phyloP scores from a whole-genome alignment of 2,329 filamentous ascomycete genomes.

The Colletotrichum godetiae region DNA sequence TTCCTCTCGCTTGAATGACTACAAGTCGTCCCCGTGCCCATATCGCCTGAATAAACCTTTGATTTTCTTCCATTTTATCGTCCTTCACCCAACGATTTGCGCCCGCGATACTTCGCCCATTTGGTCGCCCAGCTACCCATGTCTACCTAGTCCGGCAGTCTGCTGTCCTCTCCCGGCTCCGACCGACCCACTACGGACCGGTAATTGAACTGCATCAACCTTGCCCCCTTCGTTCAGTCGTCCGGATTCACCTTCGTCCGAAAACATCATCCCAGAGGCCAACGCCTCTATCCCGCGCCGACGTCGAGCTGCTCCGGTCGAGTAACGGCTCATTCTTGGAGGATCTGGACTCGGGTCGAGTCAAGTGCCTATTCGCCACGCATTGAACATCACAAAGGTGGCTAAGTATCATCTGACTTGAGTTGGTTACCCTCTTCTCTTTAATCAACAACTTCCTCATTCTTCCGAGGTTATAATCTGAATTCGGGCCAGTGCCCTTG shows the following conservation, averaged over 20 bases:
- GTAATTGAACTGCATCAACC: slow-evolving; percentile 2
- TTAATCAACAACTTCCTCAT: neutral
- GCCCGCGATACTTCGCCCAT: neutral
- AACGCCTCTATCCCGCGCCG: neutral
- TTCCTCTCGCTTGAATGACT: slow-evolving; percentile 9
- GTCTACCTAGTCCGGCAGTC: slow-evolving; percentile 5
- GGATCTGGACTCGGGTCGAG: neutral
- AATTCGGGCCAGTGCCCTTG: slow-evolving; percentile 6
- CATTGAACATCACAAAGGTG: neutral
- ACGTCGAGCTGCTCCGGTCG: neutral
- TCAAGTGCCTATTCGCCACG: neutral
- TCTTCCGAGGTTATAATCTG: neutral
- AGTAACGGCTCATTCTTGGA: neutral
- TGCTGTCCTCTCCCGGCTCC: slow-evolving; percentile 14
- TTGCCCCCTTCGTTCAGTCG: neutral
- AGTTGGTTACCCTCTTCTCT: slow-evolving; percentile 9
- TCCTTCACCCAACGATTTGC: neutral
- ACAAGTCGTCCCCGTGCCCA: slow-evolving; percentile 13
- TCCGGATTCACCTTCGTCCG: slow-evolving; percentile 4
- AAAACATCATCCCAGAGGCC: neutral
- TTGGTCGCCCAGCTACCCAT: slow-evolving; percentile 14
- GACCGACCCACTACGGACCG: slow-evolving; percentile 33
- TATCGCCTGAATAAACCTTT: slow-evolving; percentile 17
- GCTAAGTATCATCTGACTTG: neutral
- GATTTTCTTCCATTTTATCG: slow-evolving; percentile 22